Percentiles rank a stretch among this genome's conserved stretches.
phyloP scores from a whole-genome alignment of 139 green algal species.

The Tetradesmus obliquus region DNA sequence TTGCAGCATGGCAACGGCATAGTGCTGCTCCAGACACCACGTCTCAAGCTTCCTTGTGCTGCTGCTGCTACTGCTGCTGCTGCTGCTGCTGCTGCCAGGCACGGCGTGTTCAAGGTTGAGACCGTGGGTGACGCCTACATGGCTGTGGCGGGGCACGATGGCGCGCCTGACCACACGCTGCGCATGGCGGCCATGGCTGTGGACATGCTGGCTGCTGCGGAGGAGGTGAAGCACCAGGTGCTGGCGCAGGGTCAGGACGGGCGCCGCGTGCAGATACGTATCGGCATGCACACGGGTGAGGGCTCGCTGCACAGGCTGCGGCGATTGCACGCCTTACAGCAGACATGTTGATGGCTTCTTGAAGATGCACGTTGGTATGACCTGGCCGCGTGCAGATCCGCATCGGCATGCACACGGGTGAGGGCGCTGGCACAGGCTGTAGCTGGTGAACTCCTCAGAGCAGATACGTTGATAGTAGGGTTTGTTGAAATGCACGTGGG shows the following conservation, averaged over 20 bases:
- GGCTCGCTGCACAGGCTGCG: no score
- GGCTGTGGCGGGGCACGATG: constrained; percentile 27
- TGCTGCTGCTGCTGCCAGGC: not conserved
- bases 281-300: constrained; percentile 34
- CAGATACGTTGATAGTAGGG: no score
- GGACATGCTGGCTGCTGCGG: constrained; percentile 28
- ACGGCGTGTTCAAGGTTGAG: constrained; percentile 38
- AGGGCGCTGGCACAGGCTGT: no score
- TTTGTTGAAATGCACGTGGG: no score
- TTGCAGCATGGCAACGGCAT: no score
- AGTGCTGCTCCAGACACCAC: not conserved
- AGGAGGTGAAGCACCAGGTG: constrained; percentile 11
- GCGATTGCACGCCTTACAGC: no score
- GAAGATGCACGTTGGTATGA: no score
- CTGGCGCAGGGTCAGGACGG: not conserved
- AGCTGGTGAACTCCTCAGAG: no score
- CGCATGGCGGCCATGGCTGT: constrained; percentile 32
- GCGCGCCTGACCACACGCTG: not conserved
- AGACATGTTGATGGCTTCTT: no score
- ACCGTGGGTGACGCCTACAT: constrained; percentile 30
- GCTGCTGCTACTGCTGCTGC: not conserved
- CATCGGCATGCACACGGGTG: no score
- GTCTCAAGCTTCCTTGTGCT: not conserved
- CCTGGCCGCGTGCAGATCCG: no score
- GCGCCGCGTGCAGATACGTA: constrained; percentile 3